phyloP scores from a whole-genome alignment of 139 green algal species.

The Closterium sp. region DNA sequence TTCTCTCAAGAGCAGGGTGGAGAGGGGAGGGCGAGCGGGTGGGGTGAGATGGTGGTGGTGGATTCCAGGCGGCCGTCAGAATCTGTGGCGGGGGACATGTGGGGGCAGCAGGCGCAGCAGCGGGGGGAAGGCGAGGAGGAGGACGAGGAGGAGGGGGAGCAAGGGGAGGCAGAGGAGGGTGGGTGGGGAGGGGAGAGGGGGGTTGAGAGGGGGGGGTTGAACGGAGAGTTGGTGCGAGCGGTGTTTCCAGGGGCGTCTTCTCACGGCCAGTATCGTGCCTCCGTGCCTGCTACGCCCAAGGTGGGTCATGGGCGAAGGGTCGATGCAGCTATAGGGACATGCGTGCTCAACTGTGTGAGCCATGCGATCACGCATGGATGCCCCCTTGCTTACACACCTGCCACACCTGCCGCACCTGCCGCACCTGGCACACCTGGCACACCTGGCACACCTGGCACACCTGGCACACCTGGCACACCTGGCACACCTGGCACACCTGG shows the following conservation, averaged over 20 bases:
- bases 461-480: too few relatives aligned
- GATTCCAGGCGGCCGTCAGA: not conserved
- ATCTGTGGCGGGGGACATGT: not conserved
- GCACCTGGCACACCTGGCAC: too few relatives aligned
- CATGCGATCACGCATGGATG: too few relatives aligned
- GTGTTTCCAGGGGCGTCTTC: not conserved
- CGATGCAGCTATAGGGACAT: not conserved
- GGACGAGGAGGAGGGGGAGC: not conserved
- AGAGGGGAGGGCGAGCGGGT: not conserved
- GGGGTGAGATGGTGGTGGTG: not conserved
- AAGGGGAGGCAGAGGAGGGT: not conserved
- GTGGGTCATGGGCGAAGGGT: not conserved
- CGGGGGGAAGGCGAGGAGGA: not conserved
- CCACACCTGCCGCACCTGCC: too few relatives aligned
- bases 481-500: too few relatives aligned
- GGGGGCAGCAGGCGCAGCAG: not conserved
- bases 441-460: too few relatives aligned
- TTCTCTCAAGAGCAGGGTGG: too few relatives aligned
- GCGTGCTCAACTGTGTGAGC: too few relatives aligned
- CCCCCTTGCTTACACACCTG: too few relatives aligned
- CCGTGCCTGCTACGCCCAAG: not conserved
- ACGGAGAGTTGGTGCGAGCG: not conserved
- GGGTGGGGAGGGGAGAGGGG: not conserved
- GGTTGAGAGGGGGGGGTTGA: not conserved
- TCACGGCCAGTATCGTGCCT: not conserved